Evolutionary conservation across 305 asterid genomes (phyloP).

Genomic region (Fraxinus sp.): DNA sequence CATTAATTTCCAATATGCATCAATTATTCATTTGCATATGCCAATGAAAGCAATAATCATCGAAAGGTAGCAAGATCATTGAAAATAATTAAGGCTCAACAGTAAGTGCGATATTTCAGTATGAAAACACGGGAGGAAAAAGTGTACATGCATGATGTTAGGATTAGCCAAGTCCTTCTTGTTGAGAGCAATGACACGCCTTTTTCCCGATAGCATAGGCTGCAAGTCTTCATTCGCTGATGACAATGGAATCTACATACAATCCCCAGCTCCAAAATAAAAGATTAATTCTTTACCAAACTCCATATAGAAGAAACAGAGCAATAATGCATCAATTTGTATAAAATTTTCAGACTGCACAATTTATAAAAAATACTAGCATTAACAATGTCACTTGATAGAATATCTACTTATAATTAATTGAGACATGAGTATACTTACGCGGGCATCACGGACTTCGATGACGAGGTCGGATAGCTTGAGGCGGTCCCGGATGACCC

Average conservation of each 20-base stretch:
- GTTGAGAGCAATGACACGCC: conserved; percentile 80
- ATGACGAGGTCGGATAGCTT: conserved; percentile 75
- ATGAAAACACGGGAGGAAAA: neutral
- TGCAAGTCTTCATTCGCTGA: conserved; percentile 82
- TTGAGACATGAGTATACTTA: conserved; percentile 17
- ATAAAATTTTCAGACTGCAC: neutral
- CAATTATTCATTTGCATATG: neutral
- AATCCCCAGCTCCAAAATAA: neutral
- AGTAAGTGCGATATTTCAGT: neutral
- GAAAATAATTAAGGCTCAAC: neutral
- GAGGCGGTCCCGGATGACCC: conserved; percentile 89
- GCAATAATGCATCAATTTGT: neutral
- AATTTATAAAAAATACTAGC: neutral
- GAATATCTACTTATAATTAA: neutral
- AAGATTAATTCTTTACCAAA: neutral
- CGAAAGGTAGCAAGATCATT: neutral
- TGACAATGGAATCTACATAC: conserved; percentile 69
- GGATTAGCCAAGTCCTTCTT: conserved; percentile 94
- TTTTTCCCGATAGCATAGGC: conserved; percentile 69
- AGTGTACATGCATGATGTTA: conserved; percentile 77
- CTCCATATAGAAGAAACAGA: neutral
- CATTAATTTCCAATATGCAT: neutral
- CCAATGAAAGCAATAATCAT: neutral
- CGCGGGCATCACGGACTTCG: conserved; percentile 96
- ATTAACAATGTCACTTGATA: neutral